Base-by-base conservation (phyloP, 2,329 filamentous ascomycete genomes). In the Neonectria magnoliae region DNA sequence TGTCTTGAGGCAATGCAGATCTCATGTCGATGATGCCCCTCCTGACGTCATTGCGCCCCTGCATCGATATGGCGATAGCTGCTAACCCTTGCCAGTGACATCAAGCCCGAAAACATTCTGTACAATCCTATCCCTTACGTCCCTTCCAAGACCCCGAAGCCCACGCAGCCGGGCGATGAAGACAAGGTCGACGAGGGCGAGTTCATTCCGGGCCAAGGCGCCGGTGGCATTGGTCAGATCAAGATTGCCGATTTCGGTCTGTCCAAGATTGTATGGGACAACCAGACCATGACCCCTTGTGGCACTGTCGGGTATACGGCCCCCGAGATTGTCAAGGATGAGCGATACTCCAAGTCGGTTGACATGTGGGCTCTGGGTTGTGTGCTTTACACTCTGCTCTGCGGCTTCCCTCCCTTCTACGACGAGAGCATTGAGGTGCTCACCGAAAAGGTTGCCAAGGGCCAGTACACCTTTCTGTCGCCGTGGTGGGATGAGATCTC, bases 401-500 rank as follows among this genome's bases (percentile, higher is more conserved):
- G 96, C 74, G 96, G 96, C 14, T 99, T 99, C 82, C 96, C 96
- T 10, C 96, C 96, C 3, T 99, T 99, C 81, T 97, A 99, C 79
- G 96, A 99, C 73, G 96, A 99, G 81, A 97, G 93, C 75, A 98
- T 99, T 71, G 94, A 97, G 76, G 91, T 97, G 1, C 87, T 99
- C 65, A 98, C 96, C 1, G 95, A 99, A 77, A 99, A 99, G 84
- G 96, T 99, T 18, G 96, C 96, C 31, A 91, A 93, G 75, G 96
- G 96, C 53, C 94, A 98, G 81, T 99, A 96, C 78, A 98, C 96
- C 0, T 99, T 99, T 83, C 82, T 99, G 47, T 98, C 95, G 3
- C 96, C 96, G 0, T 99, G 96, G 96, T 99, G 96, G 96, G 96
- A 99, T 72, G 94, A 98, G 63, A 98, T 99, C 66, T 98, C 95